Base-by-base conservation (phyloP, 352 stramenopile genomes). In the Phytophthora boehmeriae region DNA sequence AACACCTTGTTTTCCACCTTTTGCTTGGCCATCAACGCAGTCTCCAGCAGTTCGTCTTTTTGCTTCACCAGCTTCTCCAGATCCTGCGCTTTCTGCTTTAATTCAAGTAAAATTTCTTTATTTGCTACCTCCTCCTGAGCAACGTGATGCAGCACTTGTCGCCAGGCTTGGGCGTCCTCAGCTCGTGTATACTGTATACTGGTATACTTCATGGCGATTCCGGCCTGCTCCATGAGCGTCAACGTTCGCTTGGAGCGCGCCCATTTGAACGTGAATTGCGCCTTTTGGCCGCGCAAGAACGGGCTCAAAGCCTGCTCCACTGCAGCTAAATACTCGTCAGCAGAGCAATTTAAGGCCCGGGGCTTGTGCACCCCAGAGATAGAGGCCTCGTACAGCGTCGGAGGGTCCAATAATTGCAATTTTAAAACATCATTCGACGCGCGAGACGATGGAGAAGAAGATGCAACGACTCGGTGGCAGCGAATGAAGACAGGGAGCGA, bases 191-290 rank as follows among this genome's bases (percentile, higher is more conserved):
- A 83, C 11, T 55, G 34, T 10, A 89, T 36, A 10, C 43, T 53
- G 35, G 74, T 65, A 50, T 85, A 89, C 44, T 85, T 89, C 76
- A 89, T 82, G 41, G 79, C 63, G 25, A 89, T 71, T 14, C 53
- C 52, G n/a, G 72, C 53, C 9, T 43, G 51, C 49, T 87, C 79
- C 72, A 86, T 77, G 23, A 89, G 55, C 59, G 79, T 89, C 63
- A 89, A 57, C 55, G 51, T 58, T 0, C 20, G 35, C 39, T 58
- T 63, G 19, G 54, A 27, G 19, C 51, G 71, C 42, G 69, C 71
- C 79, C 79, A 89, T 25, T 73, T 75, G 36, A 79, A 76, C 49
- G 64, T 34, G 28, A 89, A 89, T 23, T 61, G 54, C 11, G 50
- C 9, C 2, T 49, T 25, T 3, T 10, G 8, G 14, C 17, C 27